Evolutionary conservation across 2,329 filamentous ascomycete genomes (phyloP), one percentile per base, ranked within the genome.

Genomic region (Ceratocystis albifundus): DNA sequence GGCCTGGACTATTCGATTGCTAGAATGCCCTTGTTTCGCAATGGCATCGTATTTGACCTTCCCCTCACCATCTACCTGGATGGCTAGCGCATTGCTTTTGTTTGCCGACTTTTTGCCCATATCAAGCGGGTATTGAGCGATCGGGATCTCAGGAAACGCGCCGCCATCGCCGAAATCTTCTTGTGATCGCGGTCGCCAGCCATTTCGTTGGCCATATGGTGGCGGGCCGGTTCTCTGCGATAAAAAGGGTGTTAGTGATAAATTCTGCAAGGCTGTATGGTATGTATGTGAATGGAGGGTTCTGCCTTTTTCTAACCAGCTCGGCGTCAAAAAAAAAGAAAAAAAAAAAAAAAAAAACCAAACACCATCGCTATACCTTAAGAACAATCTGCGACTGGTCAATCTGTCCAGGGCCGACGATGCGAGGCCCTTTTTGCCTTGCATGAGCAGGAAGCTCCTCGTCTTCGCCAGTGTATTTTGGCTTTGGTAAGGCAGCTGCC

Each of bases 11-110:
- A 96, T 89, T 62, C 92, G 83, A 68, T 84, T 85, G 22, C 91
- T 90, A 73, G 82, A 82, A 75, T 99, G 94, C 15, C 94, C 94
- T 73, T 93, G 88, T 72, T 88, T 83, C 64, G 93, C 93, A 73
- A 99, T 96, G 65, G 92, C 91, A 75, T 96, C 91, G 78, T 96
- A 99, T 76, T 96, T 95, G 69, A 96, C 89, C 74, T 95, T 96
- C 57, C 94, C 94, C 70, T 96, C 88, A 0, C 82, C 85, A 73
- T 97, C 91, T 45, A 97, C 91, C 74, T 96, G 89, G 41, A 97
- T 82, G n/a, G 91, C 88, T 61, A 99, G 82, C 66, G 94, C 92
- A 77, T 96, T 97, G 70, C 87, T 94, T 61, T 82, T 84, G 41
- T 80, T 82, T 7, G 84, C 79, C 45, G 82, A 81, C 76, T 96